Evolutionary conservation across 2,329 filamentous ascomycete genomes (phyloP).

Genomic region (Alternaria gaisen): DNA sequence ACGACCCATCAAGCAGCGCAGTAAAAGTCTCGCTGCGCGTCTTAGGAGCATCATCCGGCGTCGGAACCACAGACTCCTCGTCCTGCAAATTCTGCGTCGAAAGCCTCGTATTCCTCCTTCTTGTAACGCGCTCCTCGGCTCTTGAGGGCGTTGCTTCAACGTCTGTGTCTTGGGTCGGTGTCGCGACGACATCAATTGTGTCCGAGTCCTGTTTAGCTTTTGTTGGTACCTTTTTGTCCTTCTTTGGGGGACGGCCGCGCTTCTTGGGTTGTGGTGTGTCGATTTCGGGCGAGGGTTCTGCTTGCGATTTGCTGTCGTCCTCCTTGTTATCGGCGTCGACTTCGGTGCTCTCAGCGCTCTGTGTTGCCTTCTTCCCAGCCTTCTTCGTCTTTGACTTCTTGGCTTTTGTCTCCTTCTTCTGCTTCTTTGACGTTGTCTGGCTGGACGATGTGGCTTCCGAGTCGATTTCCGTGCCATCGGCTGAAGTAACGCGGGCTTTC

Average conservation of each 20-base stretch:
- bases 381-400: background rate
- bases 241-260: constrained; percentile 13
- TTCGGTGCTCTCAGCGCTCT: background rate
- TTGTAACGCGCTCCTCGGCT: constrained; percentile 3
- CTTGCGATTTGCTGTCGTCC: background rate
- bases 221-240: constrained; percentile 14
- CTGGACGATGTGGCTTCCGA: constrained; percentile 9
- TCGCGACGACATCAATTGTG: background rate
- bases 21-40: constrained; percentile 39
- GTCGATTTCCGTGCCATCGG: constrained; percentile 20
- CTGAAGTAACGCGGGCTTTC: constrained; percentile 19
- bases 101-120: constrained; percentile 13
- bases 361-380: constrained; percentile 8
- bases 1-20: constrained; percentile 31
- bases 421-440: background rate
- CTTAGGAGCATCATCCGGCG: constrained; percentile 23
- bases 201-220: background rate
- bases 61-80: constrained; percentile 3
- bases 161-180: constrained; percentile 3
- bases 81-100: constrained; percentile 9
- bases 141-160: constrained; percentile 18
- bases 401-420: constrained; percentile 1
- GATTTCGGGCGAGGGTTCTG: constrained; percentile 1
- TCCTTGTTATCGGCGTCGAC: background rate
- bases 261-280: constrained; percentile 10